Conservation (phyloP, 2,329 filamentous ascomycete genomes). For the Didymella exigua region DNA sequence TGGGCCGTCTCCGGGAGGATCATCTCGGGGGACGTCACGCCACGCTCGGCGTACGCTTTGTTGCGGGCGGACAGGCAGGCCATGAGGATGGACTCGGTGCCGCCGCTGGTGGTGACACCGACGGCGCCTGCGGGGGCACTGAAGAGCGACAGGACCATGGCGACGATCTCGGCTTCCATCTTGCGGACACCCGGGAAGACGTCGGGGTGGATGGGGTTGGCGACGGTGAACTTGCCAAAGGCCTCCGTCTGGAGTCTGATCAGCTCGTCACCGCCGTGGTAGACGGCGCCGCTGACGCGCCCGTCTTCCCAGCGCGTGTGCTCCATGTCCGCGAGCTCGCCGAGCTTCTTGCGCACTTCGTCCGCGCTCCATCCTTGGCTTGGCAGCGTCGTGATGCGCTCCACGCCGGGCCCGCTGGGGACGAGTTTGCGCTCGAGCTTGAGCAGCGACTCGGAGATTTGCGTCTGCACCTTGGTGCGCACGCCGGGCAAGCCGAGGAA, state of each 20-base stretch:
- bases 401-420: conserved; percentile 70
- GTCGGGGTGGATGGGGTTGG: conserved; percentile 96
- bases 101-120: conserved; percentile 88
- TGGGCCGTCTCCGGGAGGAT: conserved; percentile 94
- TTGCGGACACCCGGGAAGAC: conserved; percentile 97
- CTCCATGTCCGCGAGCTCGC: conserved; percentile 80
- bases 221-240: conserved; percentile 90
- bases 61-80: conserved; percentile 89
- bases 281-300: conserved; percentile 90
- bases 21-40: conserved; percentile 94
- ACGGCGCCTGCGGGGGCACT: conserved; percentile 84
- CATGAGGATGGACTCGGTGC: conserved; percentile 96
- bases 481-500: conserved; percentile 89
- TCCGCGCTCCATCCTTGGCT: conserved; percentile 83
- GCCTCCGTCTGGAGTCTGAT: conserved; percentile 87
- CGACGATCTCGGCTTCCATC: conserved; percentile 98
- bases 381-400: conserved; percentile 76
- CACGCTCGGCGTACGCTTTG: conserved; percentile 83
- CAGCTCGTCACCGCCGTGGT: conserved; percentile 86
- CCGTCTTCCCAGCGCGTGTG: conserved; percentile 98
- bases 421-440: conserved; percentile 87
- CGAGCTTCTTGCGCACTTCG: conserved; percentile 77
- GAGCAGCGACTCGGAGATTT: conserved; percentile 77
- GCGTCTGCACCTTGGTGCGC: conserved; percentile 80
- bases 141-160: conserved; percentile 89